These are phyloP conservation scores for Tolypocladium nubicola DNA, from an alignment of 2,329 filamentous ascomycete genomes.

Conservation along the genomic window DNA sequence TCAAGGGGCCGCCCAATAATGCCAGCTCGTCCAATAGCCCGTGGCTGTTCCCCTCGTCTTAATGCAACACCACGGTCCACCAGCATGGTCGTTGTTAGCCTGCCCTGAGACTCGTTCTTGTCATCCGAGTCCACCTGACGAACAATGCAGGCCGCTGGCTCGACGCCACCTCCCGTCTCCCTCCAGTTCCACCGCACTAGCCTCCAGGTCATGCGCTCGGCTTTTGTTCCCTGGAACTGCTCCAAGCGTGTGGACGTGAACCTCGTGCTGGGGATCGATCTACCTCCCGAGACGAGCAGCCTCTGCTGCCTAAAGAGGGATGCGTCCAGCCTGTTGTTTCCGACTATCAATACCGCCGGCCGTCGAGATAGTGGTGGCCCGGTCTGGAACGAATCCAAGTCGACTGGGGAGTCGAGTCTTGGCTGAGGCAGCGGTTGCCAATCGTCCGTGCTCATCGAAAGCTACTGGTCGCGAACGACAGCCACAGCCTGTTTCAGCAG, in stretches of 20 bases:
- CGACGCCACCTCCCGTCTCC: constrained; percentile 1
- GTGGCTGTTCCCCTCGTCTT: neutral
- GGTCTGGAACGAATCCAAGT: neutral
- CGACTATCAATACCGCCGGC: neutral
- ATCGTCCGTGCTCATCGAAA: neutral
- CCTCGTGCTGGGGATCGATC: neutral
- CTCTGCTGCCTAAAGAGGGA: neutral
- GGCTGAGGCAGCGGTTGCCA: neutral
- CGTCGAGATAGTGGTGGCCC: neutral
- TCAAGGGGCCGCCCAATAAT: neutral
- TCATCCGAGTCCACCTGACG: neutral
- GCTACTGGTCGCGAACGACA: neutral
- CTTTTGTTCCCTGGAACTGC: neutral
- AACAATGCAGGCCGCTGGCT: neutral
- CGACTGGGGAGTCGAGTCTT: neutral
- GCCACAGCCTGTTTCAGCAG: neutral
- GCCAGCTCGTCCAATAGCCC: neutral
- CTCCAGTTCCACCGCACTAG: neutral
- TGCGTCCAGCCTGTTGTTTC: neutral
- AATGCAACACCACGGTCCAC: neutral
- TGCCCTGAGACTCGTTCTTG: neutral
- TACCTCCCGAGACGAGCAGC: neutral
- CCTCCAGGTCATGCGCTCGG: neutral
- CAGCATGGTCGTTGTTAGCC: neutral
- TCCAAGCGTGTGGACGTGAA: neutral